A percentile compares a stretch with the other conserved stretches of the same genome.
Evolutionary conservation across 768 basidiomycete species (phyloP).

Genomic region (Podaxis sp.): DNA sequence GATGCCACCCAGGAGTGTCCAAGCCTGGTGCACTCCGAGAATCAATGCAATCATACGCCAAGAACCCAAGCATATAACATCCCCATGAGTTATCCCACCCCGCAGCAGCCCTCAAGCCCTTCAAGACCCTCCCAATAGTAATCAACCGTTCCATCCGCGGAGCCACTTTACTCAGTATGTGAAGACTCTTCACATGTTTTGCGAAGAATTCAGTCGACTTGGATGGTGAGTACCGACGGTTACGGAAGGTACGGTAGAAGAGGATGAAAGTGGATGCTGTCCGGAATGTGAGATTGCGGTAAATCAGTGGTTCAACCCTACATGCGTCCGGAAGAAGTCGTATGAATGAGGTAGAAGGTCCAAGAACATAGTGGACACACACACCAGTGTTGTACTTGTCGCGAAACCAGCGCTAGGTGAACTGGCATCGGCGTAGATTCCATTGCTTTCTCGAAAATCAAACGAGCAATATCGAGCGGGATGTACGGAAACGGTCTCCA

Average conservation of each 20-base stretch:
- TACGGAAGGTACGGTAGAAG: slow-evolving; percentile 8
- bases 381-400: slow-evolving; percentile 6
- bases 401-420: slow-evolving; percentile 6
- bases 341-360: not conserved
- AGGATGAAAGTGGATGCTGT: not conserved
- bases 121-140: not conserved
- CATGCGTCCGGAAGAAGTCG: not conserved
- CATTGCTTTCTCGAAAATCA: slow-evolving; percentile 8
- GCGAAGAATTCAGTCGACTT: slow-evolving; percentile 5
- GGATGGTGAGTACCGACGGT: not conserved
- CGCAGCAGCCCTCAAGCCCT: not conserved
- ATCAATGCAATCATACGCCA: not conserved
- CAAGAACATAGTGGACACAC: not conserved
- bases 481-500: not conserved
- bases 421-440: slow-evolving; percentile 6
- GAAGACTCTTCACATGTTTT: slow-evolving; percentile 1
- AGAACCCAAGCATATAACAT: not conserved
- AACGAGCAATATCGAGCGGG: slow-evolving; percentile 1
- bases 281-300: slow-evolving; percentile 1
- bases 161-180: not conserved
- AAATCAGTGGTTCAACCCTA: slow-evolving; percentile 9
- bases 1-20: not conserved
- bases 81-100: slow-evolving; percentile 9
- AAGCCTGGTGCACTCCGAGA: too few relatives aligned
- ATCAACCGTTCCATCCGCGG: not conserved